phyloP scores from a whole-genome alignment of 2,329 filamentous ascomycete genomes.

The Aspergillus japonicus region DNA sequence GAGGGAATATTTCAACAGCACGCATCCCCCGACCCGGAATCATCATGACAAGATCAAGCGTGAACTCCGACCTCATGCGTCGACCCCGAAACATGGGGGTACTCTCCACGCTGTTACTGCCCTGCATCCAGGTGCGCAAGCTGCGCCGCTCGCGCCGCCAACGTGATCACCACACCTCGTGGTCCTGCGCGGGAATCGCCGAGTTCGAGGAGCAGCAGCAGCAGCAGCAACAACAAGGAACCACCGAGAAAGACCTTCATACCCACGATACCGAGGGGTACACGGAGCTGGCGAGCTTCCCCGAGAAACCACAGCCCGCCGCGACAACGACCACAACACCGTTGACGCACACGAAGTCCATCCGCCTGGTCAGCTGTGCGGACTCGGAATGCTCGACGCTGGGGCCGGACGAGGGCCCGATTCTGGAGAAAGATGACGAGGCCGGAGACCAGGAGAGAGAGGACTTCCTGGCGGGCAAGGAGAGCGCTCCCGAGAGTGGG shows the following conservation, averaged over 20 bases:
- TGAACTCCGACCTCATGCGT: slow-evolving; percentile 2
- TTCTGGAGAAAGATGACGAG: neutral
- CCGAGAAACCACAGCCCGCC: neutral
- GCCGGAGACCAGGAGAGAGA: neutral
- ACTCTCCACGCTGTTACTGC: neutral
- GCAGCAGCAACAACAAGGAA: neutral
- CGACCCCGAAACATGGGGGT: neutral
- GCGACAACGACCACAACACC: neutral
- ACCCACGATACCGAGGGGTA: too few relatives aligned
- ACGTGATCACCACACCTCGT: slow-evolving; percentile 3
- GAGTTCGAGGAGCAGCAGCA: neutral
- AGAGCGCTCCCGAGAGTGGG: too few relatives aligned
- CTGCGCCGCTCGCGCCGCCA: neutral
- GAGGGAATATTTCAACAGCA: too few relatives aligned
- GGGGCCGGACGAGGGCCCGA: neutral
- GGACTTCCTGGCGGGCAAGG: neutral
- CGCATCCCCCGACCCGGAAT: too few relatives aligned
- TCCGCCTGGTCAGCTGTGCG: slow-evolving; percentile 17
- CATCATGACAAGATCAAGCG: slow-evolving; percentile 1
- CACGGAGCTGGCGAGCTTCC: too few relatives aligned
- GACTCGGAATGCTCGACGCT: slow-evolving; percentile 13
- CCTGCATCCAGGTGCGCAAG: slow-evolving; percentile 5
- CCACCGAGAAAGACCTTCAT: neutral
- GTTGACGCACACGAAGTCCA: slow-evolving; percentile 9
- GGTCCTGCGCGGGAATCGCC: slow-evolving; percentile 2